These are phyloP conservation scores for Puccinia coronata DNA, from an alignment of 1,284 basidiomycete species.

Conservation along the genomic window DNA sequence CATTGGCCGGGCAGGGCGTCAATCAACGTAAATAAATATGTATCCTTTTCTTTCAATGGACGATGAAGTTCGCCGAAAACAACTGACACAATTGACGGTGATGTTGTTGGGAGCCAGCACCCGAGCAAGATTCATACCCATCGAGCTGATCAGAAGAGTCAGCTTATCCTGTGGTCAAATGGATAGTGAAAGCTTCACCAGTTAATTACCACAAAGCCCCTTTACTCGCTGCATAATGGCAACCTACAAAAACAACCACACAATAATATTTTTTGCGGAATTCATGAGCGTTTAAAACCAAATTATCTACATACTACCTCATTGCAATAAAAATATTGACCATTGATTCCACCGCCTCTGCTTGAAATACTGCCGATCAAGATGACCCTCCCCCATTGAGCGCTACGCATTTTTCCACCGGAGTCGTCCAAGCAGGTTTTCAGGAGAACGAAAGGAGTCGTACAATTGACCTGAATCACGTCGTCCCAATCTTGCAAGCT, in stretches of 20 bases:
- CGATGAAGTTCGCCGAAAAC: background rate
- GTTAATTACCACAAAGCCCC: conserved; percentile 9
- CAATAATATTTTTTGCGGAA: too few species aligned
- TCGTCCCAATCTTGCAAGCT: conserved; percentile 21
- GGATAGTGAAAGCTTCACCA: background rate
- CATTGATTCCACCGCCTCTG: conserved; percentile 31
- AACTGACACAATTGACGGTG: conserved; percentile 8
- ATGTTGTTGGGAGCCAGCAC: conserved; percentile 25
- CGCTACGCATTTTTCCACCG: conserved; percentile 2
- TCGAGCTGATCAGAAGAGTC: background rate
- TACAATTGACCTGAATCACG: conserved; percentile 22
- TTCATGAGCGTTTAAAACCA: background rate
- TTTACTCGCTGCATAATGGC: conserved; percentile 33
- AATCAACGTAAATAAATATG: background rate
- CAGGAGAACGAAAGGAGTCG: conserved; percentile 3
- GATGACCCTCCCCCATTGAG: conserved; percentile 11
- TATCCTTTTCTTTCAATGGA: background rate
- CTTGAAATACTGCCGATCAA: conserved; percentile 31
- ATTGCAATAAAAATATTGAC: background rate
- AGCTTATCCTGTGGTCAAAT: background rate
- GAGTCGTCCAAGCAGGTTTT: conserved; percentile 4
- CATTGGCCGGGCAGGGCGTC: background rate
- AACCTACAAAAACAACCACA: background rate
- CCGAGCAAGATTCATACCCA: conserved; percentile 24
- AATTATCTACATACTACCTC: too few species aligned